These are phyloP conservation scores for Phialophora tarda DNA, from an alignment of 2,329 filamentous ascomycete genomes.

Conservation along the genomic window DNA sequence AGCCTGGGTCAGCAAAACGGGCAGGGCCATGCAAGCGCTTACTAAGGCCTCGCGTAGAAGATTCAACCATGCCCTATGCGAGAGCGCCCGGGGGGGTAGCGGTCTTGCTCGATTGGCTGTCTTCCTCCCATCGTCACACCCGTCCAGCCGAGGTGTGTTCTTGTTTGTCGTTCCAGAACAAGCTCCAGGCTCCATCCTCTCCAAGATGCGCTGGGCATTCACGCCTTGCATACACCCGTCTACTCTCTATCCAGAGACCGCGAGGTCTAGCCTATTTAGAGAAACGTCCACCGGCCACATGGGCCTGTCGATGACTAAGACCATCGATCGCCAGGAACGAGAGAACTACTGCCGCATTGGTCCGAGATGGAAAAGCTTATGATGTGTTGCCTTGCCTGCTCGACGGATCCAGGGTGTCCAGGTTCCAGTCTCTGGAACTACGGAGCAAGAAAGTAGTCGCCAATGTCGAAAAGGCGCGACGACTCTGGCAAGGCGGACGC, in stretches of 20 bases:
- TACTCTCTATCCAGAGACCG: background rate
- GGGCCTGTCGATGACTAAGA: background rate
- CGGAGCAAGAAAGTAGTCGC: background rate
- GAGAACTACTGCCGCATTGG: background rate
- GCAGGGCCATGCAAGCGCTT: background rate
- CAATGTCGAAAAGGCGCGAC: conserved; percentile 1
- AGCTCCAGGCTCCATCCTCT: background rate
- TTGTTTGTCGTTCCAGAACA: conserved; percentile 2
- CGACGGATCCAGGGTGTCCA: background rate
- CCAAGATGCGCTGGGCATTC: background rate
- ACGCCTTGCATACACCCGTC: background rate
- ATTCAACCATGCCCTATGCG: background rate
- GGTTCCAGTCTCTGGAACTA: background rate
- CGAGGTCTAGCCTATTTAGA: background rate
- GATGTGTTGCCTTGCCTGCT: background rate
- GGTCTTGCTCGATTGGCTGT: conserved; percentile 1
- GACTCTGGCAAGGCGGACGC: background rate
- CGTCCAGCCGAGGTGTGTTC: background rate
- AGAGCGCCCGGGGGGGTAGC: background rate
- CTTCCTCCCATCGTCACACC: background rate
- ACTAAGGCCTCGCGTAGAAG: background rate
- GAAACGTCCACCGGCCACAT: background rate
- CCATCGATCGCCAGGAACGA: background rate
- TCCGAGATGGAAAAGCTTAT: background rate
- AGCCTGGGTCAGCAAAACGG: background rate